These are phyloP conservation scores for Talaromyces sp. DNA, from an alignment of 2,329 filamentous ascomycete genomes.

Conservation along the genomic window DNA sequence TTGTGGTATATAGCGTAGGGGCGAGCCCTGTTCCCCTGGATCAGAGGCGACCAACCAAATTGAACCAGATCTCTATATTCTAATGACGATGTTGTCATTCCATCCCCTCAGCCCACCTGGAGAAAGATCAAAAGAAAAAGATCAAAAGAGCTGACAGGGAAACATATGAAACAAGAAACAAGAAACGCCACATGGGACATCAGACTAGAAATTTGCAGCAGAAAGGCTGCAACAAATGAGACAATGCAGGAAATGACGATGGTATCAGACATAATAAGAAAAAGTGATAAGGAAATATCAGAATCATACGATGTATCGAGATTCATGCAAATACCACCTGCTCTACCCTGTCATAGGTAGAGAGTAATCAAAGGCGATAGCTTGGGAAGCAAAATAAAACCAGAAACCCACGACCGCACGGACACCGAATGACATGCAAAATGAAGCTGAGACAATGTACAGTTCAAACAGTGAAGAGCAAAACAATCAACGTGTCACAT, in stretches of 20 bases:
- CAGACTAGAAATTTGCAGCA: neutral
- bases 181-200: conserved; percentile 11
- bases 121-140: neutral
- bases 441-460: conserved; percentile 26
- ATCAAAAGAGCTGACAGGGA: neutral
- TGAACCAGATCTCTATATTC: conserved; percentile 9
- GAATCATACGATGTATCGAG: too few species aligned
- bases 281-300: neutral
- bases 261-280: conserved; percentile 8
- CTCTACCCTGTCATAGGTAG: neutral
- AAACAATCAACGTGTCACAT: conserved; percentile 18
- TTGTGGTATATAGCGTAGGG: conserved; percentile 7
- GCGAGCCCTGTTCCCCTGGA: neutral
- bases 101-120: neutral
- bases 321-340: neutral
- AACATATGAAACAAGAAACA: conserved; percentile 9
- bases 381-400: conserved; percentile 4
- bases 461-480: conserved; percentile 11
- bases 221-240: conserved; percentile 5
- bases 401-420: conserved; percentile 14
- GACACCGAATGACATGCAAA: conserved; percentile 27
- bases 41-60: neutral
- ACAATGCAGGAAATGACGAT: conserved; percentile 13
- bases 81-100: conserved; percentile 5
- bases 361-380: neutral